phyloP scores from a whole-genome alignment of 345 rosid species.

The Stellera chamaejasme region DNA sequence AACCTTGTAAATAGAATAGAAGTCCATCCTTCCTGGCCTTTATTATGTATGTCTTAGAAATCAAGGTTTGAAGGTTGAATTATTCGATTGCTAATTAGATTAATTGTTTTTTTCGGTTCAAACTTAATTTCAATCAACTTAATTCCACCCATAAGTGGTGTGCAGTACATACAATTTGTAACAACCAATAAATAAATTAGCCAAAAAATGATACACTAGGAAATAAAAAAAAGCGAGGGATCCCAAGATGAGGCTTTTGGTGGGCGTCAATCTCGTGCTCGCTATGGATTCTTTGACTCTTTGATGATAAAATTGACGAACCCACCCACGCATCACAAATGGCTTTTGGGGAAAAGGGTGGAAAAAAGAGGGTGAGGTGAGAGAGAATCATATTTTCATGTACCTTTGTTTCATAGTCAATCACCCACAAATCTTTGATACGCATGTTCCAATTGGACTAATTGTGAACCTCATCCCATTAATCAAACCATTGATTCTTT shows the following conservation, averaged over 20 bases:
- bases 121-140: neutral
- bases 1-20: no score
- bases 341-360: neutral
- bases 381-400: neutral
- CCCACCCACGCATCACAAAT: neutral
- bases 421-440: conserved; percentile 13
- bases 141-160: neutral
- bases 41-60: no score
- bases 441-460: no score
- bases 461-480: no score
- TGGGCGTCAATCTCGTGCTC: conserved; percentile 8
- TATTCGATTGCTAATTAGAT: neutral
- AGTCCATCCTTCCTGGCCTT: no score
- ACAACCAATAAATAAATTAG: neutral
- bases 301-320: neutral
- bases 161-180: neutral
- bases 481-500: no score
- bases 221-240: neutral
- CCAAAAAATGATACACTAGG: no score
- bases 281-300: conserved; percentile 11
- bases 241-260: neutral
- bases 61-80: no score
- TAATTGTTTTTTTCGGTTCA: neutral
- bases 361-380: neutral
- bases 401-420: conserved; percentile 5